Evolutionary conservation across 257 asterid genomes (phyloP).

Genomic region (Solanum sitiens): DNA sequence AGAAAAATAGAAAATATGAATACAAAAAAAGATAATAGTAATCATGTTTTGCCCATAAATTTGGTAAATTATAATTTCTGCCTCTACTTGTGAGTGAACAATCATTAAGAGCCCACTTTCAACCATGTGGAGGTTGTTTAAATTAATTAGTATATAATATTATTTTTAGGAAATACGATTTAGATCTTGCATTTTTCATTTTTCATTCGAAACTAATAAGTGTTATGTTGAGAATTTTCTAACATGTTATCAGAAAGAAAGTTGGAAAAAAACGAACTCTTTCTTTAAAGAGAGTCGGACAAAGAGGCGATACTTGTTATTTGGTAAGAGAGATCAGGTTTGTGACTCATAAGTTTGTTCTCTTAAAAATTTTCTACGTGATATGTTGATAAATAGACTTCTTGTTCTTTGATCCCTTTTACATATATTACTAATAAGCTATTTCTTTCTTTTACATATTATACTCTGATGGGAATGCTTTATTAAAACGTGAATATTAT

Average conservation of each 20-base stretch:
- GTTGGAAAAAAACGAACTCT: background rate
- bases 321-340: background rate
- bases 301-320: background rate
- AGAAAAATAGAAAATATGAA: background rate
- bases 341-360: background rate
- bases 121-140: background rate
- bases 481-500: background rate
- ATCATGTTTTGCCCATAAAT: background rate
- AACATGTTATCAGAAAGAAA: background rate
- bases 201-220: background rate
- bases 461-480: background rate
- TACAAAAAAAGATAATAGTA: background rate
- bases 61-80: background rate
- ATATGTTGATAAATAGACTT: background rate
- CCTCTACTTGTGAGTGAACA: no score
- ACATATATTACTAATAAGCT: background rate
- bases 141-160: background rate
- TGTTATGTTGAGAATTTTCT: rapidly evolving
- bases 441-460: background rate
- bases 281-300: background rate
- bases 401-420: background rate
- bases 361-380: background rate
- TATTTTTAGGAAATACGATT: background rate
- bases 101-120: background rate
- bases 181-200: background rate